Conservation (phyloP, 345 rosid genomes). For the Gossypium herbaceum region DNA sequence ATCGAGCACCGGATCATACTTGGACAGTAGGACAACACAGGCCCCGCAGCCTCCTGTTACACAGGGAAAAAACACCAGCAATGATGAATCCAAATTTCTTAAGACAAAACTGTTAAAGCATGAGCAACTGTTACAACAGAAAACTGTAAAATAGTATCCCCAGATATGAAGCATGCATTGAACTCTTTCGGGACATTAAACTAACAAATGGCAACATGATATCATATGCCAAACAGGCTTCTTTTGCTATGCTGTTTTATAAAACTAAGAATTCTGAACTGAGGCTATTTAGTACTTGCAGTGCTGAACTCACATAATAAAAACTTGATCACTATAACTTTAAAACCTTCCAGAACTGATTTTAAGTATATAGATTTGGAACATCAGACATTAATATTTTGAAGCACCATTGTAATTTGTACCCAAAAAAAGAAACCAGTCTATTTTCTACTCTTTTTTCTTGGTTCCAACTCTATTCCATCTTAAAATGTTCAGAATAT, state of each 20-base stretch:
- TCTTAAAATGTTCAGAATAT: too few species aligned
- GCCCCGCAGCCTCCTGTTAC: constrained; percentile 95
- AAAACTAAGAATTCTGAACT: background rate
- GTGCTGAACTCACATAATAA: background rate
- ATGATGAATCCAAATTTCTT: background rate
- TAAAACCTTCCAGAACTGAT: background rate
- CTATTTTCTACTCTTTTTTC: too few species aligned
- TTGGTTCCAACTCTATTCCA: too few species aligned
- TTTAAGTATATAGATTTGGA: too few species aligned
- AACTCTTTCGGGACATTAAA: background rate
- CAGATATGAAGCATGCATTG: background rate
- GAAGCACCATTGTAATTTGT: too few species aligned
- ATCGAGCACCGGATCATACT: constrained; percentile 44
- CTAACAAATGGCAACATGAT: background rate
- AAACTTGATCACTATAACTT: background rate
- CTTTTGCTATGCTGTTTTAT: background rate
- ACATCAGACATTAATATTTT: too few species aligned
- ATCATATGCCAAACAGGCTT: background rate
- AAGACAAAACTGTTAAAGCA: background rate
- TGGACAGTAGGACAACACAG: constrained; percentile 66
- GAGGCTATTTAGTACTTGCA: background rate
- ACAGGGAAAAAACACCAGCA: background rate
- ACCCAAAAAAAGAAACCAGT: too few species aligned
- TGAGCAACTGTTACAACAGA: background rate
- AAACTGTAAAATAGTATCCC: background rate